These are phyloP conservation scores for Dispira parvispora DNA, from an alignment of 192 early-diverging fungal genomes.

Conservation along the genomic window DNA sequence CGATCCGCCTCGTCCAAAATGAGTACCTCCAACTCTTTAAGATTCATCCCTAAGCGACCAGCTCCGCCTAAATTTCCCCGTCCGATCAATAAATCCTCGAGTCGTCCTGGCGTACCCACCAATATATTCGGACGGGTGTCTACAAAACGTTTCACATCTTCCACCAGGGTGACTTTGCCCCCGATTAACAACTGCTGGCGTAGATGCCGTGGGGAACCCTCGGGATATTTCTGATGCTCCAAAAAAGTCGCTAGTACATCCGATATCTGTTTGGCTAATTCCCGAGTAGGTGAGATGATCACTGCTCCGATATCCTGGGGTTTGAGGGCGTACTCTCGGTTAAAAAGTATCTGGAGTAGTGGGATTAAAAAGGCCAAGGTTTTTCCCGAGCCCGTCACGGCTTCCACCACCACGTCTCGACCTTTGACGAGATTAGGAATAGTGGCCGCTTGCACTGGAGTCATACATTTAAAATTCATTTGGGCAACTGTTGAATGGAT, in stretches of 20 bases:
- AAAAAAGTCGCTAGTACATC: conserved; percentile 50
- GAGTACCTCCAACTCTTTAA: conserved; percentile 69
- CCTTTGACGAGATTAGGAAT: conserved; percentile 83
- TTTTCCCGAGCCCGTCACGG: conserved; percentile 93
- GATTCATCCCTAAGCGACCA: conserved; percentile 23
- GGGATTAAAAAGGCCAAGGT: conserved; percentile 86
- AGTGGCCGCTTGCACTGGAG: conserved; percentile 79
- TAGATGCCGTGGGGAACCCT: conserved; percentile 18
- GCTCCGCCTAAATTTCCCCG: conserved; percentile 10
- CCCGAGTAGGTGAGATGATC: conserved; percentile 75
- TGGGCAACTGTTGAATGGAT: conserved; percentile 36
- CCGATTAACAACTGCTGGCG: conserved; percentile 53
- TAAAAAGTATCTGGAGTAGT: conserved; percentile 69
- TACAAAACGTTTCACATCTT: conserved; percentile 34
- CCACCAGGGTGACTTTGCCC: conserved; percentile 36
- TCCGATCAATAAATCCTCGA: conserved; percentile 57
- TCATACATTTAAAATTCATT: conserved; percentile 75
- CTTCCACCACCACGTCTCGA: conserved; percentile 95
- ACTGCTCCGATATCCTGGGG: conserved; percentile 72
- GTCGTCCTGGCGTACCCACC: conserved; percentile 77
- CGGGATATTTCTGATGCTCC: conserved; percentile 19
- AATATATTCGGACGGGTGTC: conserved; percentile 53
- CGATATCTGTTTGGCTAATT: conserved; percentile 77
- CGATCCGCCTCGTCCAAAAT: conserved; percentile 88
- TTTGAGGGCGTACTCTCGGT: conserved; percentile 35